Evolutionary conservation across 2,329 filamentous ascomycete species (phyloP), one percentile per base, ranked within the genome.

Genomic region (Plenodomus lindquistii): DNA sequence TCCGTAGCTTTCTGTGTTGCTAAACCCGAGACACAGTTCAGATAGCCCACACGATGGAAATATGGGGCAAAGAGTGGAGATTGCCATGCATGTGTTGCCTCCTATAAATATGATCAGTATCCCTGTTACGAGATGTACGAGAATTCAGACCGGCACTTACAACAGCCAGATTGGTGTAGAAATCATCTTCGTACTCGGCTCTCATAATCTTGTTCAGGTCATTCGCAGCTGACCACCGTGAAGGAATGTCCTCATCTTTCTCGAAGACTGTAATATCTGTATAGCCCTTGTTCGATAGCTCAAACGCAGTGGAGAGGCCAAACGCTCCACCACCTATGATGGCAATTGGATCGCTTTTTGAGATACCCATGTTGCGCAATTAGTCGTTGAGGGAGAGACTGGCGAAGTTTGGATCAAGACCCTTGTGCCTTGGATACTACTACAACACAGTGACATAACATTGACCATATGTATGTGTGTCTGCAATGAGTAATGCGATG

Each of bases 191-290:
- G 48, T 85, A 85, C 54, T 85, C 81, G 4, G 78, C 80, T 2
- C 82, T 75, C 29, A 85, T 73, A 46, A 85, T 85, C 65, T 85
- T 85, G 63, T 85, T 85, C 20, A 85, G 61, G 53, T 85, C 81
- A 49, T 83, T 82, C 17, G 77, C 82, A 0, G 81, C 83, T 0
- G 83, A 84, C 58, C 67, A 77, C 4, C 69, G 67, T 1, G 79
- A 78, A 1, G 81, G 81, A 2, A 79, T 75, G 9, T 71, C 66
- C 10, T 55, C 53, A 35, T 65, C 66, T 24, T 57, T 61, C 40
- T 69, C 66, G 22, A 68, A 64, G 16, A 67, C 59, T n/a, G 61
- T 65, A 21, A 69, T 59, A 41, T 65, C 48, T 8, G 55, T 59
- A 51, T 66, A 67, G 24, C 66, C 63, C 31, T 62, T 59, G n/a